Evolutionary conservation across 1,284 basidiomycete species (phyloP).

Genomic region (Trametes pubescens): DNA sequence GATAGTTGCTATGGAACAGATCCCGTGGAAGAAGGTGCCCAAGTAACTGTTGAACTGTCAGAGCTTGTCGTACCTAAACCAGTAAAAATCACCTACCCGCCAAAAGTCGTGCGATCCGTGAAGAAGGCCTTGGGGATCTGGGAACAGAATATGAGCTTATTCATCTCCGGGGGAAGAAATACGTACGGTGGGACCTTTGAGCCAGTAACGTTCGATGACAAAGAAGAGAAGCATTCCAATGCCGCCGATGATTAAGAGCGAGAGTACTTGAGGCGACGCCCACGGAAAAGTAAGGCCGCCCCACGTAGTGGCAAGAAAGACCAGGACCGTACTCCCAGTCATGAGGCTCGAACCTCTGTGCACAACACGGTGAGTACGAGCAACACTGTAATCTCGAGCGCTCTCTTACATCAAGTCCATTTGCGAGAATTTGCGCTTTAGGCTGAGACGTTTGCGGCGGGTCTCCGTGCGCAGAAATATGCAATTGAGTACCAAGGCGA

Average conservation of each 20-base stretch:
- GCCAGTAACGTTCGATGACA: conserved; percentile 26
- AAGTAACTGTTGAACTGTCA: conserved; percentile 30
- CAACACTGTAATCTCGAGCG: not conserved
- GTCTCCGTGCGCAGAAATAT: conserved; percentile 29
- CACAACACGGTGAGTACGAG: not conserved
- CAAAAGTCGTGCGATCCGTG: conserved; percentile 41
- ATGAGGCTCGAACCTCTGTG: conserved; percentile 30
- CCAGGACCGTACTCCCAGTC: conserved; percentile 25
- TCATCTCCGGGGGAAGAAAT: not conserved
- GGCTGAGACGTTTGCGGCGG: conserved; percentile 34
- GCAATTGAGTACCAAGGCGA: conserved; percentile 17
- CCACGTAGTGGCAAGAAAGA: conserved; percentile 31
- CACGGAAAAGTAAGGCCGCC: conserved; percentile 32
- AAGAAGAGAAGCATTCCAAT: conserved; percentile 24
- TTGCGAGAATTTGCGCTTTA: conserved; percentile 39
- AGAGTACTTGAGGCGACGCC: conserved; percentile 29
- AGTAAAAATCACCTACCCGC: conserved; percentile 34
- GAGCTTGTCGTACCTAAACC: not conserved
- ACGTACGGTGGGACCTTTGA: conserved; percentile 21
- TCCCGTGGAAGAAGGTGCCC: conserved; percentile 29
- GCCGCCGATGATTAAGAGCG: conserved; percentile 32
- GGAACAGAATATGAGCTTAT: not conserved
- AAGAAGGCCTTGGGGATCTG: conserved; percentile 42
- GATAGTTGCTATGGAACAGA: conserved; percentile 6
- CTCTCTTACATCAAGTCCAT: conserved; percentile 48